Evolutionary conservation across 495 filamentous ascomycete genomes (phyloP).

Genomic region (Aspergillus affinis): DNA sequence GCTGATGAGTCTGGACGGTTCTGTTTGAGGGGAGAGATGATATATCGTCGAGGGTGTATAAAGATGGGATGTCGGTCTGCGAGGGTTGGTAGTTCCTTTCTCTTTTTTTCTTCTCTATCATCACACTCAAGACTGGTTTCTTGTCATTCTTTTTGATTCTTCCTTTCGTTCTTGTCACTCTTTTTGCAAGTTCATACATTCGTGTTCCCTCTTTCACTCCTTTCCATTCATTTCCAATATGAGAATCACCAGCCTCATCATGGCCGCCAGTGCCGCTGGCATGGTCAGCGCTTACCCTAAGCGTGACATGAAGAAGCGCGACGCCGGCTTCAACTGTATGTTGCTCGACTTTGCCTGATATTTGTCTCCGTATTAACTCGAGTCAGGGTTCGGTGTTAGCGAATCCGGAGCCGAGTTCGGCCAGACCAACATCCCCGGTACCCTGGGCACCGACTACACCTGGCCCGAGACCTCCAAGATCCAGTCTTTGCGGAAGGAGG

Average conservation of each 20-base stretch:
- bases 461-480: conserved; percentile 58
- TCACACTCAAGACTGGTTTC: conserved; percentile 15
- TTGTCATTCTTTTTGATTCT: conserved; percentile 2
- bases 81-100: background rate
- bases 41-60: background rate
- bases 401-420: conserved; percentile 58
- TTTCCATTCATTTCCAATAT: conserved; percentile 3
- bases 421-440: conserved; percentile 46
- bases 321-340: conserved; percentile 16
- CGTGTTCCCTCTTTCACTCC: background rate
- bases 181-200: conserved; percentile 12
- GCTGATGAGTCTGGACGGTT: background rate
- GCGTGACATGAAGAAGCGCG: conserved; percentile 15
- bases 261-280: conserved; percentile 15
- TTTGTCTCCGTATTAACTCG: background rate
- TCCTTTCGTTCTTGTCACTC: conserved; percentile 10
- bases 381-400: conserved; percentile 25
- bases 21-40: background rate
- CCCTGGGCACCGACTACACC: conserved; percentile 57
- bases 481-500: conserved; percentile 56
- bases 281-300: conserved; percentile 14
- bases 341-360: background rate
- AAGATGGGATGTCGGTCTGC: background rate
- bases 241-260: conserved; percentile 14
- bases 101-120: background rate